Evolutionary conservation across 768 basidiomycete genomes (phyloP).

Genomic region (Amanita thiersii): DNA sequence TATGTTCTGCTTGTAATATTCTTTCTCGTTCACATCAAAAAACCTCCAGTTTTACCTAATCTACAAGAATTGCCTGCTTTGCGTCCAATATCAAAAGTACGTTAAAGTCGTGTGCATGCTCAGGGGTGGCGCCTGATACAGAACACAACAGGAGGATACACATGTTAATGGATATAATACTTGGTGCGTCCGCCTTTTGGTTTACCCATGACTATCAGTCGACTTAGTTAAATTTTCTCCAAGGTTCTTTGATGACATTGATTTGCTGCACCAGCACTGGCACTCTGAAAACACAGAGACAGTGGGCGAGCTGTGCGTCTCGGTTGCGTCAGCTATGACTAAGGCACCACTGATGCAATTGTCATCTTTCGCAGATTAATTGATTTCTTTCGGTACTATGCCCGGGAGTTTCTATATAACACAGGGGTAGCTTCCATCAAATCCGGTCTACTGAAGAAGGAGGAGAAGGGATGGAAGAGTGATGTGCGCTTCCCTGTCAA

Average conservation of each 20-base stretch:
- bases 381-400: constrained; percentile 96
- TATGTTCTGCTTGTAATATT: constrained; percentile 98
- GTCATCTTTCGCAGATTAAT: constrained; percentile 56
- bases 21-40: constrained; percentile 96
- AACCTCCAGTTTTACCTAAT: constrained; percentile 93
- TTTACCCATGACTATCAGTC: not conserved
- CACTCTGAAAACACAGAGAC: constrained; percentile 88
- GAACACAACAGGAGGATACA: constrained; percentile 56
- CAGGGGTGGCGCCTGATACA: constrained; percentile 5
- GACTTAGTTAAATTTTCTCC: constrained; percentile 13
- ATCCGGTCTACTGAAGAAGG: constrained; percentile 83
- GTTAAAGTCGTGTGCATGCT: constrained; percentile 13
- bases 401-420: constrained; percentile 88
- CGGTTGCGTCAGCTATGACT: not conserved
- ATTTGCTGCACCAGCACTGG: constrained; percentile 87
- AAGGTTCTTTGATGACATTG: constrained; percentile 98
- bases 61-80: constrained; percentile 91
- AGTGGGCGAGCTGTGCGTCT: constrained; percentile 85
- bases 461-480: constrained; percentile 90
- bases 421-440: constrained; percentile 88
- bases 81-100: constrained; percentile 73
- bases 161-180: constrained; percentile 77
- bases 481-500: constrained; percentile 49
- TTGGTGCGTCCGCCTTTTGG: constrained; percentile 38
- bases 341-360: constrained; percentile 10